Evolutionary conservation across 2,329 filamentous ascomycete genomes (phyloP).

Genomic region (Beauveria sp.): DNA sequence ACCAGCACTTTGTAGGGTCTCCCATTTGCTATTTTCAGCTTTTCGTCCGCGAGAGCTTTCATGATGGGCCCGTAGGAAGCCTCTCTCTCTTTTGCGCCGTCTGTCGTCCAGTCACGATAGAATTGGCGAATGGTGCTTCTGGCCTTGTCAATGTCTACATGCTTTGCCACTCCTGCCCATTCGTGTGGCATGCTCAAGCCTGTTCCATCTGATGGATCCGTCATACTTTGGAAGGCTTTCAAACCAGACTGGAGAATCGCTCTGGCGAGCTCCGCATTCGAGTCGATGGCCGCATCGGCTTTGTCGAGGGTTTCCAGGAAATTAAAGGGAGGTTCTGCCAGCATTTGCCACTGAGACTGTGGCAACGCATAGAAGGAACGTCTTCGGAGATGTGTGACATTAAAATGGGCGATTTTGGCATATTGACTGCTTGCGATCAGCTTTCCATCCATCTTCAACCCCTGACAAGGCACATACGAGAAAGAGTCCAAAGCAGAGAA

Average conservation of each 20-base stretch:
- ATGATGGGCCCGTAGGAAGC: constrained; percentile 72
- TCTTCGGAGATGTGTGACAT: constrained; percentile 81
- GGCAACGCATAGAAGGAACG: constrained; percentile 92
- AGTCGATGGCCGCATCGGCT: constrained; percentile 81
- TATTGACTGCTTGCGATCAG: constrained; percentile 58
- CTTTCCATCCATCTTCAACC: not conserved
- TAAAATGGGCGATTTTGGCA: constrained; percentile 75
- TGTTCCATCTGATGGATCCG: constrained; percentile 27
- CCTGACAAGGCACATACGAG: constrained; percentile 50
- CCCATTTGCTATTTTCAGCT: constrained; percentile 21
- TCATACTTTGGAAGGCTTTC: constrained; percentile 54
- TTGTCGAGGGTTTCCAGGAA: constrained; percentile 70
- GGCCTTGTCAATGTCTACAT: constrained; percentile 79
- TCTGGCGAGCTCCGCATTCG: constrained; percentile 76
- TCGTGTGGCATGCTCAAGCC: constrained; percentile 45
- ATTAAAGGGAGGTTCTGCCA: constrained; percentile 75
- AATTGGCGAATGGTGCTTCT: constrained; percentile 88
- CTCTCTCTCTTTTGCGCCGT: constrained; percentile 66
- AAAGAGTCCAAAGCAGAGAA: constrained; percentile 84
- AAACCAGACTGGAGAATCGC: constrained; percentile 67
- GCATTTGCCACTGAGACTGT: constrained; percentile 71
- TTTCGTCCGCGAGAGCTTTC: constrained; percentile 50
- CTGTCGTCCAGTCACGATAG: constrained; percentile 87
- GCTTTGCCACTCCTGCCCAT: constrained; percentile 65
- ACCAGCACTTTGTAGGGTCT: constrained; percentile 62